Conservation (phyloP, 1,284 basidiomycete species). For the Athelia psychrophila region DNA sequence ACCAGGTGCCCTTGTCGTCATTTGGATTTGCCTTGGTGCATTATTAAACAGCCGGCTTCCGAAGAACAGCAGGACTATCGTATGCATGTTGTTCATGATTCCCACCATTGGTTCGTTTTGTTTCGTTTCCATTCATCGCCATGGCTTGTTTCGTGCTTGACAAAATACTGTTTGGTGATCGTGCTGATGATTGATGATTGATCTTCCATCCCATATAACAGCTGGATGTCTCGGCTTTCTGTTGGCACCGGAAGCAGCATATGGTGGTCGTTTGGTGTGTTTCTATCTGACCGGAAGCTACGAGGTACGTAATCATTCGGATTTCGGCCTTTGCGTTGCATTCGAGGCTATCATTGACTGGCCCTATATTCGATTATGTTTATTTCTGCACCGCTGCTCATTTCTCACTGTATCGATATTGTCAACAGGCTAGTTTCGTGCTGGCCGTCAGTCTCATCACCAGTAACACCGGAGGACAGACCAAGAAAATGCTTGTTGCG, state of each 20-base stretch:
- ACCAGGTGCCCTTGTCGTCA: too few species aligned
- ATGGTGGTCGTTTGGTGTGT: too few species aligned
- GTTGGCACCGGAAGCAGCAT: too few species aligned
- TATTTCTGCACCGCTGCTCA: neutral
- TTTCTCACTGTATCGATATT: neutral
- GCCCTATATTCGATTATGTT: too few species aligned
- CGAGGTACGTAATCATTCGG: too few species aligned
- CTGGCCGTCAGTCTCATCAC: neutral
- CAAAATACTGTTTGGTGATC: too few species aligned
- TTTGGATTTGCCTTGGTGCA: constrained; percentile 11
- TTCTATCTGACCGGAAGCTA: too few species aligned
- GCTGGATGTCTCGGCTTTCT: neutral
- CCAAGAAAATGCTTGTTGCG: neutral
- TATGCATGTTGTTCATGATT: neutral
- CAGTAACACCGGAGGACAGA: neutral
- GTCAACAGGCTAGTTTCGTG: neutral
- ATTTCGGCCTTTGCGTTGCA: too few species aligned
- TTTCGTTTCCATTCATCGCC: too few species aligned
- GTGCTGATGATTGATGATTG: too few species aligned
- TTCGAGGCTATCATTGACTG: too few species aligned
- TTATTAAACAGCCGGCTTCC: neutral
- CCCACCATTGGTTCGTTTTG: neutral
- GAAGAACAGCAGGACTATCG: neutral
- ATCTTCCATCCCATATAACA: neutral
- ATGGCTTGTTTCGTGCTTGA: too few species aligned